phyloP scores from a whole-genome alignment of 192 early-diverging fungal species.

The Phlyctochytrium bullatum region DNA sequence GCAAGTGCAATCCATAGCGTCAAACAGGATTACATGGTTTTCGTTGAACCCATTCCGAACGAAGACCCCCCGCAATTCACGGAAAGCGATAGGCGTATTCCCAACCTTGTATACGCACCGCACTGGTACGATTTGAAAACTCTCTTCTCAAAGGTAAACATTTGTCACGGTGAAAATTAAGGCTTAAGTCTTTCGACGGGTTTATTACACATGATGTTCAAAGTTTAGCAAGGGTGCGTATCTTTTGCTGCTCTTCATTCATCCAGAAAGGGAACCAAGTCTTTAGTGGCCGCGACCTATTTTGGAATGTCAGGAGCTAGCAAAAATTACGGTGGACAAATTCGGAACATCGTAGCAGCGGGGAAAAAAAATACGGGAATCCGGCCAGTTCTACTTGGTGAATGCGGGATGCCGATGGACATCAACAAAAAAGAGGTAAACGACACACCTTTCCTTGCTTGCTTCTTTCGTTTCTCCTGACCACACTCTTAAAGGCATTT shows the following conservation, averaged over 20 bases:
- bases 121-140: constrained; percentile 88
- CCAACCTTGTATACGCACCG: constrained; percentile 71
- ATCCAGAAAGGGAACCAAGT: constrained; percentile 60
- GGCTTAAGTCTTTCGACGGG: constrained; percentile 64
- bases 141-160: constrained; percentile 52
- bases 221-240: constrained; percentile 57
- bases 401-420: constrained; percentile 86
- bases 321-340: constrained; percentile 72
- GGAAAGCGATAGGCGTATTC: constrained; percentile 32
- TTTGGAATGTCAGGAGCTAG: constrained; percentile 74
- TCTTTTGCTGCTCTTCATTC: constrained; percentile 2
- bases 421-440: constrained; percentile 63
- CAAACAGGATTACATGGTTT: constrained; percentile 51
- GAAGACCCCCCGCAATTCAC: constrained; percentile 51
- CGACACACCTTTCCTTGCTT: background rate
- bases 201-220: constrained; percentile 81
- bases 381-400: constrained; percentile 71
- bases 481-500: constrained; percentile 46
- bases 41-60: constrained; percentile 83
- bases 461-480: background rate
- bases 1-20: constrained; percentile 58
- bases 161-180: background rate
- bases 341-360: constrained; percentile 59
- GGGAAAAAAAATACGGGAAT: constrained; percentile 60
- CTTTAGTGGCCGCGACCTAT: constrained; percentile 71